Base-by-base conservation (phyloP, 352 stramenopile genomes). In the Aphanomyces euteiches region DNA sequence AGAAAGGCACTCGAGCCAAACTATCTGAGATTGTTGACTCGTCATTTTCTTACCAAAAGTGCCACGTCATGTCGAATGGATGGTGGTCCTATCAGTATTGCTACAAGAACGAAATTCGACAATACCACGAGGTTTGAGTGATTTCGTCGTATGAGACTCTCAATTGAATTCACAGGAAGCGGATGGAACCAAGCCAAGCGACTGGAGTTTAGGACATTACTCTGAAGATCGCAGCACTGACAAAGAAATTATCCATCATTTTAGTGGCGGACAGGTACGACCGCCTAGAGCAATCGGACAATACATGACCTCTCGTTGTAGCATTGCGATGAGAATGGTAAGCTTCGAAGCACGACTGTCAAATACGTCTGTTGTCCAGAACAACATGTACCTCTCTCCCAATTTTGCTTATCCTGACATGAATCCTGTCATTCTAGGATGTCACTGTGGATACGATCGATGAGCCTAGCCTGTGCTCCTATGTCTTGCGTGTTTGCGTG, bases 81-180 rank as follows among this genome's bases (percentile, higher is more conserved):
- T 95, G 87, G 87, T 95, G 87, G 87, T 87, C 84, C n/a, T 95
- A 95, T 69, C 74, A 93, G 66, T 67, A 93, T 2, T 95, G 85
- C 77, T 93, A 93, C 77, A 73, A 79, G 64, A 79, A 85, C 56
- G 87, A 95, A 61, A 84, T 95, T 40, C 85, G 84, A 3, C 87
- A 95, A 71, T 95, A 78, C 67, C 87, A 95, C 74, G 6, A 56
- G 41, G 63, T 69, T 19, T 40, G 21, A 28, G 28, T 28, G 28
- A 28, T 28, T 40, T 45, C 0, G 10, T 38, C 58, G 17, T 37
- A 34, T 58, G 5, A 28, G 10, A 19, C 17, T 68, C 10, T 48
- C 45, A 15, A 58, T 43, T 5, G 39, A 56, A 17, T 36, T 47
- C 19, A 7, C 73, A 93, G 75, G 87, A 95, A 59, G 41, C 74